Percentiles rank a stretch among this genome's conserved stretches.
These are phyloP conservation scores for Ophiostoma novo-ulmi DNA, from an alignment of 2,329 filamentous ascomycete species.

Conservation along the genomic window DNA sequence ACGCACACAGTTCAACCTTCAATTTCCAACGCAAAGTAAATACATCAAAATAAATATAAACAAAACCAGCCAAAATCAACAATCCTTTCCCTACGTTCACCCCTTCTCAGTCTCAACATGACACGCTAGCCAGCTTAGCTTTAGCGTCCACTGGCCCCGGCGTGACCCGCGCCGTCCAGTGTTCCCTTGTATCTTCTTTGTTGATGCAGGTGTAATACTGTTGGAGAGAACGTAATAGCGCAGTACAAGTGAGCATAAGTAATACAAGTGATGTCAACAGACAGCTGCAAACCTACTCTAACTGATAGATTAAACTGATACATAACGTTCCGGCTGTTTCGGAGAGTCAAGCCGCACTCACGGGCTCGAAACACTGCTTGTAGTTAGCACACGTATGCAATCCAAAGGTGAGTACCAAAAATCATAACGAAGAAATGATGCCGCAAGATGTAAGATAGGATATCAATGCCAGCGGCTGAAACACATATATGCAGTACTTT, in stretches of 20 bases:
- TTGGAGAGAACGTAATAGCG: not conserved
- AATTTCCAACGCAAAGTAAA: not conserved
- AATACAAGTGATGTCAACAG: not conserved
- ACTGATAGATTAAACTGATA: not conserved
- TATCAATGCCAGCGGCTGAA: not conserved
- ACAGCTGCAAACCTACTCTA: not conserved
- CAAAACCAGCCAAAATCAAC: not conserved
- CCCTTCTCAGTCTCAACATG: constrained; percentile 2
- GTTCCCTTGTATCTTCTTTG: not conserved
- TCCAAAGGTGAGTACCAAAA: not conserved
- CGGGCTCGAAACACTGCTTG: not conserved
- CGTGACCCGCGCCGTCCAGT: constrained; percentile 1
- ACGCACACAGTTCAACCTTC: not conserved
- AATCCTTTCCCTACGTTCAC: constrained; percentile 1
- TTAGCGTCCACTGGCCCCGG: constrained; percentile 11
- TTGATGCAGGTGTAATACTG: not conserved
- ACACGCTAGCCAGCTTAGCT: not conserved
- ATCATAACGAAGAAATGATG: too few species aligned
- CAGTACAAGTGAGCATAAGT: not conserved
- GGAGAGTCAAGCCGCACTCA: not conserved
- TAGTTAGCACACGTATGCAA: not conserved
- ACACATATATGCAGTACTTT: not conserved
- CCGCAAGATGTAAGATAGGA: too few species aligned
- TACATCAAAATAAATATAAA: not conserved
- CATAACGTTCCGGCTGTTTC: not conserved